Conservation (phyloP, 257 asterid species). For the Rhazya stricta region DNA sequence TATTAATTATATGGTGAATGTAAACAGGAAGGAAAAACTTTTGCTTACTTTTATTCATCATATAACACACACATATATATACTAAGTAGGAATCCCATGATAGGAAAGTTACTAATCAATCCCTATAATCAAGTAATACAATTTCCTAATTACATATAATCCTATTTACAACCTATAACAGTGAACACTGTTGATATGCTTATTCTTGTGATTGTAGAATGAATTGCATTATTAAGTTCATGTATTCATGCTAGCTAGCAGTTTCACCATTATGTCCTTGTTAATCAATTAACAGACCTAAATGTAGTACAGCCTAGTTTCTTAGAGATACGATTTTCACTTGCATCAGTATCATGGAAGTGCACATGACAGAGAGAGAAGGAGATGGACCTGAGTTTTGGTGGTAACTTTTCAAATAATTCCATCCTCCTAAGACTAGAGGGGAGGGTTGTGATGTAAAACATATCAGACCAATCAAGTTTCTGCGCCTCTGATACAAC, state of each 20-base stretch:
- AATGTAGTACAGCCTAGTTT: neutral
- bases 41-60: no score
- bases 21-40: no score
- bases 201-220: neutral
- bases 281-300: neutral
- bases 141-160: no score
- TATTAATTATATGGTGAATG: neutral
- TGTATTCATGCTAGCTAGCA: neutral
- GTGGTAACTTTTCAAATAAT: constrained; percentile 33
- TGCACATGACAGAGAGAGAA: constrained; percentile 12
- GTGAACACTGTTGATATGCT: neutral
- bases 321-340: neutral
- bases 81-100: no score
- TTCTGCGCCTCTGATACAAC: constrained; percentile 52
- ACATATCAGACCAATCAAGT: constrained; percentile 64
- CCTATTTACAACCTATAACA: no score
- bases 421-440: constrained; percentile 26
- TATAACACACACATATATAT: no score
- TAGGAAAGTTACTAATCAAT: no score
- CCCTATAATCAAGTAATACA: no score
- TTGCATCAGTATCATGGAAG: no score
- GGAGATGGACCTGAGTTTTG: constrained; percentile 33
- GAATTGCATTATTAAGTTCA: neutral
- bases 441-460: constrained; percentile 41
- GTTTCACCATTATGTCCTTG: neutral